Evolutionary conservation across 2,329 filamentous ascomycete species (phyloP), one percentile per base, ranked within the genome.

Genomic region (Trichoderma sp.): DNA sequence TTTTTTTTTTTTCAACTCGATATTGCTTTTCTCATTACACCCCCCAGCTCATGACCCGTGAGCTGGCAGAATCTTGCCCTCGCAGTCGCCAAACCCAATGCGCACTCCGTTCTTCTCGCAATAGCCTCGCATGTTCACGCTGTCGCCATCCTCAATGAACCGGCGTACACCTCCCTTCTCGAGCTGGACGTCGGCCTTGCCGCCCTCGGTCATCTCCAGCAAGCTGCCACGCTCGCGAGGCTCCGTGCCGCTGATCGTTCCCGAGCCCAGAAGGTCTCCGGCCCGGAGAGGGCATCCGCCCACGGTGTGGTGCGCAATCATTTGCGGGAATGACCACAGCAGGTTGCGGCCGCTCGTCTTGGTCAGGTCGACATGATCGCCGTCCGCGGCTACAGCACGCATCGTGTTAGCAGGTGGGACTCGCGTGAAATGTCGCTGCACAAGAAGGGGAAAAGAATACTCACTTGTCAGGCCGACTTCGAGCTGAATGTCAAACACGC

Each of bases 291-390:
- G 87, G 75, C 91, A 95, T 7, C 91, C 91, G 0, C 88, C 90
- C 65, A 92, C 84, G 3, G 89, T 88, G 75, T 95, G 91, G 76
- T 95, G 91, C 0, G 91, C 85, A 41, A 95, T 80, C 90, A 94
- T 93, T 74, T 95, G 92, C 0, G 90, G 84, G 79, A 92, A 95
- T 0, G 90, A 93, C 83, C 88, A 95, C 1, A 94, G 81, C 1
- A 95, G 80, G 58, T 81, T 76, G 21, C 69, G 74, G 1, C 76
- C 74, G 56, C 72, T 78, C 6, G 77, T 78, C 50, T 69, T 71
- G 17, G 69, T 73, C 14, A 79, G 71, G n/a, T 73, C 71, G 1
- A 71, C 75, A 52, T 72, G 76, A 52, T 73, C 68, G 4, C 75
- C 76, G 10, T 68, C 67, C 41, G 72, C 67, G 3, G 76, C 75